Evolutionary conservation across 768 basidiomycete genomes (phyloP).

Genomic region (Pleurotus pulmonarius): DNA sequence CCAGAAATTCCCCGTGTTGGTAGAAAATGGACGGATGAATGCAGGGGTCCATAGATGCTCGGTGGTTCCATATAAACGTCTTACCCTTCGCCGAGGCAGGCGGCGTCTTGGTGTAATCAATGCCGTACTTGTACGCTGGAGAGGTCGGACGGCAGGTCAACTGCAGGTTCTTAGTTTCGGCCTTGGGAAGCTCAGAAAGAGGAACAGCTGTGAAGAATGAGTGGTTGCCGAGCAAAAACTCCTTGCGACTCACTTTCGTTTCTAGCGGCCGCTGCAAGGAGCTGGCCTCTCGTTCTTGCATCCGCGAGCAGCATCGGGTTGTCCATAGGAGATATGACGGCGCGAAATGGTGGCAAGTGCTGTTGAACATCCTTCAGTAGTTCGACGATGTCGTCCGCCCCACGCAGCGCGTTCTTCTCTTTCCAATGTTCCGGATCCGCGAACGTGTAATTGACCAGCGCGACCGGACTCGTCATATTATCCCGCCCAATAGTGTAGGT

Average conservation of each 20-base stretch:
- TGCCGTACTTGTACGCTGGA: constrained; percentile 16
- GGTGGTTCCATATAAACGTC: constrained; percentile 36
- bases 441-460: not conserved
- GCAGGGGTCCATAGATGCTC: constrained; percentile 35
- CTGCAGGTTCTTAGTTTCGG: constrained; percentile 12
- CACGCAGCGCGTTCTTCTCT: constrained; percentile 5
- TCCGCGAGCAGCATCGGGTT: constrained; percentile 24
- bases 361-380: constrained; percentile 26
- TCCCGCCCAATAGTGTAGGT: constrained; percentile 10
- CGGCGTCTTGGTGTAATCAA: constrained; percentile 10
- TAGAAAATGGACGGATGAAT: constrained; percentile 27
- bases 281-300: not conserved
- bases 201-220: constrained; percentile 18
- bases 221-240: too few species aligned
- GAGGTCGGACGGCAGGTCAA: constrained; percentile 23
- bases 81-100: constrained; percentile 10
- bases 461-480: not conserved
- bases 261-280: not conserved
- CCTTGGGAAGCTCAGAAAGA: constrained; percentile 20
- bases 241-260: constrained; percentile 21
- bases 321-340: constrained; percentile 32
- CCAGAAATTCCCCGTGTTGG: constrained; percentile 37
- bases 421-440: constrained; percentile 4
- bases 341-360: constrained; percentile 32
- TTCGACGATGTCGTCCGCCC: constrained; percentile 14